Percentiles rank a stretch among this genome's conserved stretches.
Conservation (phyloP, 495 filamentous ascomycete genomes). For the Penicillium verhagenii region DNA sequence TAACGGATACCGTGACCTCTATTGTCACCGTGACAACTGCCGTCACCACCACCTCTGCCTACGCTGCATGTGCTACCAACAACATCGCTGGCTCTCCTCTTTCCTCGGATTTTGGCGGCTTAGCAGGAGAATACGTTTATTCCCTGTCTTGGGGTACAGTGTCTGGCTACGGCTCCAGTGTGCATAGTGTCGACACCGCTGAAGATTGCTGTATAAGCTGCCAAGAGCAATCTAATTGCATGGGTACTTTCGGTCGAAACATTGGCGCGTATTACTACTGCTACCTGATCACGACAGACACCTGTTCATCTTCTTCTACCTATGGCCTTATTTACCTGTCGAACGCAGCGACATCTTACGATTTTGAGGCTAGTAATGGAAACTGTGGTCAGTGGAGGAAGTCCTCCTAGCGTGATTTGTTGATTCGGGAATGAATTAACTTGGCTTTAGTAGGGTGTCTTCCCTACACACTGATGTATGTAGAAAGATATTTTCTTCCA, state of each 20-base stretch:
- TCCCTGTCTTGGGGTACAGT: neutral
- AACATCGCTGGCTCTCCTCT: constrained; percentile 7
- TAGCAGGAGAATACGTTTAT: neutral
- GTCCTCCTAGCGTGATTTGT: neutral
- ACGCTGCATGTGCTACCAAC: constrained; percentile 7
- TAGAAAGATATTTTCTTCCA: neutral
- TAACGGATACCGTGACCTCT: constrained; percentile 1
- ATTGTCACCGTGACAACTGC: neutral
- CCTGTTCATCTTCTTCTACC: neutral
- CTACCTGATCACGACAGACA: neutral
- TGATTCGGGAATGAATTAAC: neutral
- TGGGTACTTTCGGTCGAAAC: neutral
- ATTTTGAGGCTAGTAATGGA: neutral
- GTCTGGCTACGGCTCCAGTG: neutral
- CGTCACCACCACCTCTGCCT: neutral
- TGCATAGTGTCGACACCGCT: neutral
- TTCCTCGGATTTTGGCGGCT: constrained; percentile 3
- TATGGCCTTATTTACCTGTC: neutral
- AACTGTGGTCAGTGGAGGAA: neutral
- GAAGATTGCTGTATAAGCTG: neutral
- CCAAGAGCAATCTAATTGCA: neutral
- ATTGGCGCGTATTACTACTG: neutral
- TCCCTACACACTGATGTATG: neutral
- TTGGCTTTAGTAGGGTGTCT: neutral
- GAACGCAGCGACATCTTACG: neutral